Evolutionary conservation across 1,284 basidiomycete species (phyloP).

Genomic region (Sporisorium scitamineum): DNA sequence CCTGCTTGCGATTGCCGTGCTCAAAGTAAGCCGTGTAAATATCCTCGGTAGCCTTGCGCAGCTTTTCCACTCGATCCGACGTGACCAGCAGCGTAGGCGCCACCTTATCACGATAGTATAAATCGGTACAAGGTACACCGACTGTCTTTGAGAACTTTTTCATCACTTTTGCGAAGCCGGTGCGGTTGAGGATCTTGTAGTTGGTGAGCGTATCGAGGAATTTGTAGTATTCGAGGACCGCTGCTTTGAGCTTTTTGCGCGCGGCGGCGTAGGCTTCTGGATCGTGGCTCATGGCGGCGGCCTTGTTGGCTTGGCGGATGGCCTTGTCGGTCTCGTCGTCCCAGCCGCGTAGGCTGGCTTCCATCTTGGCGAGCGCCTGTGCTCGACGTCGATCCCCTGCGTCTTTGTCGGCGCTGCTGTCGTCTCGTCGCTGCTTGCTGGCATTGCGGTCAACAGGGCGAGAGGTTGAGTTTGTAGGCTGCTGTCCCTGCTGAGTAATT

Average conservation of each 20-base stretch:
- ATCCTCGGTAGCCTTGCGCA: slow-evolving; percentile 76
- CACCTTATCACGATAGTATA: slow-evolving; percentile 83
- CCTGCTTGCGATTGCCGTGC: slow-evolving; percentile 84
- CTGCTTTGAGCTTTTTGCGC: slow-evolving; percentile 83
- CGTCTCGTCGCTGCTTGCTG: slow-evolving; percentile 18
- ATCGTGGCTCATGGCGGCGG: slow-evolving; percentile 72
- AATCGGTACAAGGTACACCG: slow-evolving; percentile 75
- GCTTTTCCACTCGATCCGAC: slow-evolving; percentile 75
- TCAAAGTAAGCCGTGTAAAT: slow-evolving; percentile 71
- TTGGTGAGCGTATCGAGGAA: slow-evolving; percentile 82
- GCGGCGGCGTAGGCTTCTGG: slow-evolving; percentile 85
- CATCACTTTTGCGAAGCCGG: slow-evolving; percentile 85
- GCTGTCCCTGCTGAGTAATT: neutral
- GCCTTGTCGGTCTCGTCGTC: slow-evolving; percentile 51
- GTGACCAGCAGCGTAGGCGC: slow-evolving; percentile 70
- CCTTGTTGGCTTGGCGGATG: slow-evolving; percentile 49
- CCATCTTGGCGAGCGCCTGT: slow-evolving; percentile 54
- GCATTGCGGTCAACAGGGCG: slow-evolving; percentile 15
- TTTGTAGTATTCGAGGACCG: slow-evolving; percentile 86
- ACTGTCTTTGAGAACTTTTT: slow-evolving; percentile 94
- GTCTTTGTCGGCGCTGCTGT: slow-evolving; percentile 48
- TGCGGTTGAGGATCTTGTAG: slow-evolving; percentile 78
- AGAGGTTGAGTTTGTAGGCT: neutral
- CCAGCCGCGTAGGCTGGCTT: slow-evolving; percentile 41
- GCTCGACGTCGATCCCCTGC: slow-evolving; percentile 57